Evolutionary conservation across 139 green algal genomes (phyloP).

Genomic region (Marvania coccoides): DNA sequence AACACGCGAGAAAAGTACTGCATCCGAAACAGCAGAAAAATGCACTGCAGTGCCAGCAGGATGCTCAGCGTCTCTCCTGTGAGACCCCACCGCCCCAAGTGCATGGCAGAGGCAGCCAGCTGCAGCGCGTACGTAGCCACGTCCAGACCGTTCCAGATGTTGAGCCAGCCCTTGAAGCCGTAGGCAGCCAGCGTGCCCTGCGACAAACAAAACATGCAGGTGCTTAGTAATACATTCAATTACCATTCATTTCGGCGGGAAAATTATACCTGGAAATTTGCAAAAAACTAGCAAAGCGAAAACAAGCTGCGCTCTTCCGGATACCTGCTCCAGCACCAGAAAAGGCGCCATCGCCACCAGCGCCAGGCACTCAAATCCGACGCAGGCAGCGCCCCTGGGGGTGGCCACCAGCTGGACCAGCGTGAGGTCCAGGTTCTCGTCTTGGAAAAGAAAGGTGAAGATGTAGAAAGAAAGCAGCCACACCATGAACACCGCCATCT

Average conservation of each 20-base stretch:
- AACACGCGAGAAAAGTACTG: conserved; percentile 42
- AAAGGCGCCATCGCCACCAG: conserved; percentile 44
- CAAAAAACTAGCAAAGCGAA: neutral
- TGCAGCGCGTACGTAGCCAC: conserved; percentile 33
- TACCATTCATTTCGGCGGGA: no score
- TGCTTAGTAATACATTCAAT: no score
- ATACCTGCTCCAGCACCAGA: conserved; percentile 34
- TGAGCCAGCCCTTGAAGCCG: conserved; percentile 23
- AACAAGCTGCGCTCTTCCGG: neutral
- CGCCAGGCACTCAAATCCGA: conserved; percentile 20
- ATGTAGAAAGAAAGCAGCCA: conserved; percentile 44
- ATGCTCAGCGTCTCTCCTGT: conserved; percentile 23
- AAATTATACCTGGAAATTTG: no score
- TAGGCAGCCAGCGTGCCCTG: conserved; percentile 32
- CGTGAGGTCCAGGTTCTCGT: conserved; percentile 20
- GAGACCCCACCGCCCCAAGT: conserved; percentile 28
- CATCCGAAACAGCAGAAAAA: conserved; percentile 36
- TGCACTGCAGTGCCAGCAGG: conserved; percentile 32
- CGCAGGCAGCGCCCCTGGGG: conserved; percentile 11
- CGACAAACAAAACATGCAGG: no score
- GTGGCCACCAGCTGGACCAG: conserved; percentile 32
- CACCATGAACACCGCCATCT: conserved; percentile 34
- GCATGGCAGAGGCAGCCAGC: conserved; percentile 30
- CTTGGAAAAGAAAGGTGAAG: conserved; percentile 43
- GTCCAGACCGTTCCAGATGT: conserved; percentile 49